Conservation (phyloP, 495 filamentous ascomycete genomes). For the Friedmanniomyces endolithicus region DNA sequence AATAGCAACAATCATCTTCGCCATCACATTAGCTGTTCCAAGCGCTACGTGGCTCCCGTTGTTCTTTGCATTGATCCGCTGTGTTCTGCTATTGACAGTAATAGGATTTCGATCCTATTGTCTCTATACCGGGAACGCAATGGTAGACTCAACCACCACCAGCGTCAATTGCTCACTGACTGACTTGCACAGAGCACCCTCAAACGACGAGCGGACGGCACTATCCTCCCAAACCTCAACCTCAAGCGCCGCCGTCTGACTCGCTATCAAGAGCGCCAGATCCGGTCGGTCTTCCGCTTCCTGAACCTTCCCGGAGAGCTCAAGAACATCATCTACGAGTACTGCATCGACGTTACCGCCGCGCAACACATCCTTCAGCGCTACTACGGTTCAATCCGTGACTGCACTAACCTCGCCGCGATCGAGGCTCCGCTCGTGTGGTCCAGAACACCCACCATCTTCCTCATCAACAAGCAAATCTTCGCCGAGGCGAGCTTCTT, state of each 20-base stretch:
- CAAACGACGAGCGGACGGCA: neutral
- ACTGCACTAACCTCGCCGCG: neutral
- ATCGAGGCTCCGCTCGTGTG: constrained; percentile 3
- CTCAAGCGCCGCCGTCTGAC: constrained; percentile 9
- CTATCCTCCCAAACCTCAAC: neutral
- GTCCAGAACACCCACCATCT: constrained; percentile 21
- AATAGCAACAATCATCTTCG: constrained; percentile 4
- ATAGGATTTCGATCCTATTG: constrained; percentile 16
- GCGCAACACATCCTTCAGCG: constrained; percentile 2
- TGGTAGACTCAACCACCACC: neutral
- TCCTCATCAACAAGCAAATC: constrained; percentile 21
- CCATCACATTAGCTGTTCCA: neutral
- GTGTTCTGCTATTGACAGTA: constrained; percentile 1
- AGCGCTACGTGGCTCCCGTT: neutral
- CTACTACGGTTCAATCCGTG: constrained; percentile 8
- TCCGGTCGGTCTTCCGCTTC: constrained; percentile 14
- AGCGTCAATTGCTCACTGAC: neutral
- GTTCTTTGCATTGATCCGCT: neutral
- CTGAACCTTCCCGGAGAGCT: constrained; percentile 18
- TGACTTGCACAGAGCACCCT: neutral
- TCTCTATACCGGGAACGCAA: neutral
- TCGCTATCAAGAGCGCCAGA: constrained; percentile 4
- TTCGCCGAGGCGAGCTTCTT: constrained; percentile 6
- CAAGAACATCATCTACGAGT: constrained; percentile 18
- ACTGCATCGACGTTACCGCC: constrained; percentile 3